These are phyloP conservation scores for Cyclotella atomus DNA, from an alignment of 108 stramenopile genomes.

Conservation along the genomic window DNA sequence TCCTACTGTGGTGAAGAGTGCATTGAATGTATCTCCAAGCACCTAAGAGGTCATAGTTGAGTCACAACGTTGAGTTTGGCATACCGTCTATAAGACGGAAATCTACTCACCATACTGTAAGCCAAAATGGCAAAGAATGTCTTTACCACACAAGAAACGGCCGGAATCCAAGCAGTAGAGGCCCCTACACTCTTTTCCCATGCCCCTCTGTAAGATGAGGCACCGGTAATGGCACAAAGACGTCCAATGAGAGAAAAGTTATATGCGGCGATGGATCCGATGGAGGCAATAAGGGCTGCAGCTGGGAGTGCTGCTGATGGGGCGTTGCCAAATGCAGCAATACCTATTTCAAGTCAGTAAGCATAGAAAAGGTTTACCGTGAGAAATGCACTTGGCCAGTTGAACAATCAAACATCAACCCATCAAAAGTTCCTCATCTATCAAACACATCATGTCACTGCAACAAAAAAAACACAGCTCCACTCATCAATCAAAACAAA, in stretches of 20 bases:
- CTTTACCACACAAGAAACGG: conserved; percentile 79
- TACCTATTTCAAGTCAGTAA: conserved; percentile 47
- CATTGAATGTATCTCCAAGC: conserved; percentile 88
- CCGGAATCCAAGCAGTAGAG: conserved; percentile 84
- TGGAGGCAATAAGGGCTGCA: conserved; percentile 63
- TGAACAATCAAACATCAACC: too few relatives aligned
- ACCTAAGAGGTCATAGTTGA: conserved; percentile 45
- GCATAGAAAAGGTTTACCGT: neutral
- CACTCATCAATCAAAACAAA: neutral
- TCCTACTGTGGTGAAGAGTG: conserved; percentile 68
- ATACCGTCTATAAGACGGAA: too few relatives aligned
- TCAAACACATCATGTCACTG: too few relatives aligned
- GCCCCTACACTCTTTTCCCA: conserved; percentile 88
- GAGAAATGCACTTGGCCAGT: conserved; percentile 9
- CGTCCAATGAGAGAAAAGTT: conserved; percentile 73
- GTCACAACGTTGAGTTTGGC: too few relatives aligned
- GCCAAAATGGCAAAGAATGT: conserved; percentile 91
- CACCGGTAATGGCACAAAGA: conserved; percentile 81
- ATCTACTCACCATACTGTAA: too few relatives aligned
- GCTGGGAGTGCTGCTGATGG: conserved; percentile 91
- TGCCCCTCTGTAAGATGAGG: conserved; percentile 84
- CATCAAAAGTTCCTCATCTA: too few relatives aligned
- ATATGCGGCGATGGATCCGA: conserved; percentile 77
- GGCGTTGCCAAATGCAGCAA: conserved; percentile 90
- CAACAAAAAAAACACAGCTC: neutral